Evolutionary conservation across 2,329 filamentous ascomycete genomes (phyloP), one percentile per base, ranked within the genome.

Genomic region (Hymenoscyphus fraxineus): DNA sequence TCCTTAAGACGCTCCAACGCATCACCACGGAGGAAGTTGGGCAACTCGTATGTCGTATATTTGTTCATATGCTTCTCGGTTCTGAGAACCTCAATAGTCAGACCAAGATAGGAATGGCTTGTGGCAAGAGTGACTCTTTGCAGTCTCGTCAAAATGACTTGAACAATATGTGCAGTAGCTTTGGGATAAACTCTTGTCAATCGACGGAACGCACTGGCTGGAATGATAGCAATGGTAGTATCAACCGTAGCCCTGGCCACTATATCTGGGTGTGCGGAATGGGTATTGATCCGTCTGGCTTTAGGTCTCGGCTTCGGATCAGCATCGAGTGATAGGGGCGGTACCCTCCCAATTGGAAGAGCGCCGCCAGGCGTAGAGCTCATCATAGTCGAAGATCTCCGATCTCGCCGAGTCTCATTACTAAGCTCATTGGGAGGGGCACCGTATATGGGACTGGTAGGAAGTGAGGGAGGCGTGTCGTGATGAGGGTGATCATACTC

Each of bases 141-240:
- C 60, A 99, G 88, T 59, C 96, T 86, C 2, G 96, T 97, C 39
- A 99, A 79, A 66, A 99, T 99, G 57, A 99, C 94, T 74, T 99
- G 95, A 6, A 99, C 93, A 68, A 99, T 98, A 73, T 99, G 96
- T 1, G 95, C 90, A 1, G 95, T 97, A 10, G 96, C 93, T 79
- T 96, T 96, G 10, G 95, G 95, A 72, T 98, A 99, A 31, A 97
- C 89, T 73, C 92, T 88, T 60, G 96, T 99, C 61, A 99, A 81
- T 9, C 96, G 88, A 61, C 93, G 88, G 72, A 99, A 99, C 3
- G 95, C 96, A 74, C 93, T 97, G 0, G 95, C 95, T 1, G 96
- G 96, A 64, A 99, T 99, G 68, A 99, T 96, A 6, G 95, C 95
- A 77, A 99, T 97, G 0, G 96, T 99, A 0, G 95, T 99, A 75